Percentiles rank a stretch among this genome's conserved stretches.
phyloP scores from a whole-genome alignment of 1,284 basidiomycete genomes.

The Hemileia vastatrix region DNA sequence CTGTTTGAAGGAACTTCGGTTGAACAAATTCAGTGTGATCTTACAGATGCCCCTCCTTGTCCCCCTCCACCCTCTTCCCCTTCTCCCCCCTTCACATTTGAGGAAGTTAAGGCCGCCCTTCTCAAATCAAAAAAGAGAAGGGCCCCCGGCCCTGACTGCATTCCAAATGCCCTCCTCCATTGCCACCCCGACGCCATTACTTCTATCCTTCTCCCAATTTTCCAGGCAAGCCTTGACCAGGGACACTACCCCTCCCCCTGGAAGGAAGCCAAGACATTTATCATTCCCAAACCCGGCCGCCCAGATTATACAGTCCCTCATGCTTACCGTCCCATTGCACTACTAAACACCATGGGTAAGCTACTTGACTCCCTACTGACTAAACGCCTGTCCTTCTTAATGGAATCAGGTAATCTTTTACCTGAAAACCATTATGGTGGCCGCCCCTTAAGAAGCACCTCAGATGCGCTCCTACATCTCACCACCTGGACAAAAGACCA shows the following conservation, averaged over 20 bases:
- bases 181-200: too few species aligned
- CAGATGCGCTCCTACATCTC: background rate
- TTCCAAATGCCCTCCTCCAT: too few species aligned
- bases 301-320: background rate
- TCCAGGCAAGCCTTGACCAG: too few species aligned
- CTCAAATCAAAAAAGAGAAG: too few species aligned
- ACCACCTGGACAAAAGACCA: background rate
- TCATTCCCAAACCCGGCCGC: background rate
- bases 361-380: conserved; percentile 6
- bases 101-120: too few species aligned
- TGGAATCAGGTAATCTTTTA: background rate
- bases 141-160: too few species aligned
- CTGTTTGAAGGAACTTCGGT: too few species aligned
- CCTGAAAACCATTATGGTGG: background rate
- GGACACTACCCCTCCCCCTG: conserved; percentile 1
- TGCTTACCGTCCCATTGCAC: conserved; percentile 1
- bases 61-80: too few species aligned
- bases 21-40: too few species aligned
- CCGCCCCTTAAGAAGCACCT: background rate
- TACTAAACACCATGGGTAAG: background rate
- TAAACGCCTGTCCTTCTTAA: background rate
- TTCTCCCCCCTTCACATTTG: too few species aligned
- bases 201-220: too few species aligned
- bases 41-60: too few species aligned
- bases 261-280: background rate